Evolutionary conservation across 768 basidiomycete genomes (phyloP).

Genomic region (Lepiota brunneoincarnata): DNA sequence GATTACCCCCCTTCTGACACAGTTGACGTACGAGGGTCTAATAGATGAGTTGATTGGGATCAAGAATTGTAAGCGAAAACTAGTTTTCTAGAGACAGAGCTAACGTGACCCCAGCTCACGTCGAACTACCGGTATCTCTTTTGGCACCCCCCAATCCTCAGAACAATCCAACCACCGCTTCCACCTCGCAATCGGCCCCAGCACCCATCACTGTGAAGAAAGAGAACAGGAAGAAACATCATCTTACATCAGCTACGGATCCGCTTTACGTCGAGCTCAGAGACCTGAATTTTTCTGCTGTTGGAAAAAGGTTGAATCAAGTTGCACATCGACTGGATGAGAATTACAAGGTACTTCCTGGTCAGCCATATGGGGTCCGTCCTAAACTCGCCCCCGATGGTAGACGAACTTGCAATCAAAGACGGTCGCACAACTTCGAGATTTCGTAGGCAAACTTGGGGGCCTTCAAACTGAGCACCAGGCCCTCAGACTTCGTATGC

Average conservation of each 20-base stretch:
- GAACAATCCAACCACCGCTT: conserved; percentile 37
- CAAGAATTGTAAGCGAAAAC: conserved; percentile 69
- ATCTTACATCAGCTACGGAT: conserved; percentile 75
- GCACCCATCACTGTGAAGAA: conserved; percentile 55
- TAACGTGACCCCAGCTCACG: conserved; percentile 52
- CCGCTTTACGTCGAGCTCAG: conserved; percentile 79
- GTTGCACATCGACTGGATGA: conserved; percentile 85
- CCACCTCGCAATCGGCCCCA: conserved; percentile 33
- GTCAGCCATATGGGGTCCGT: not conserved
- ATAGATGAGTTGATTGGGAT: conserved; percentile 91
- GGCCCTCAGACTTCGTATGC: conserved; percentile 82
- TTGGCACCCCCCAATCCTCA: conserved; percentile 54
- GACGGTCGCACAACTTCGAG: conserved; percentile 86
- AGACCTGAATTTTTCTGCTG: conserved; percentile 89
- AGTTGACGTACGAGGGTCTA: conserved; percentile 95
- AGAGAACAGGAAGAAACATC: conserved; percentile 88
- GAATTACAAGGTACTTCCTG: conserved; percentile 73
- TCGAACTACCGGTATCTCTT: conserved; percentile 75
- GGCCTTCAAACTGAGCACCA: conserved; percentile 92
- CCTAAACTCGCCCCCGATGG: conserved; percentile 3
- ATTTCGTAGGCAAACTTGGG: conserved; percentile 94
- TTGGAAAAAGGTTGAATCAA: conserved; percentile 78
- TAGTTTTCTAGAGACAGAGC: conserved; percentile 1
- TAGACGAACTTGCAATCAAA: conserved; percentile 85
- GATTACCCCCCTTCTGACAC: conserved; percentile 93